These are phyloP conservation scores for Fagus crenata DNA, from an alignment of 306 rosid genomes.

Conservation along the genomic window DNA sequence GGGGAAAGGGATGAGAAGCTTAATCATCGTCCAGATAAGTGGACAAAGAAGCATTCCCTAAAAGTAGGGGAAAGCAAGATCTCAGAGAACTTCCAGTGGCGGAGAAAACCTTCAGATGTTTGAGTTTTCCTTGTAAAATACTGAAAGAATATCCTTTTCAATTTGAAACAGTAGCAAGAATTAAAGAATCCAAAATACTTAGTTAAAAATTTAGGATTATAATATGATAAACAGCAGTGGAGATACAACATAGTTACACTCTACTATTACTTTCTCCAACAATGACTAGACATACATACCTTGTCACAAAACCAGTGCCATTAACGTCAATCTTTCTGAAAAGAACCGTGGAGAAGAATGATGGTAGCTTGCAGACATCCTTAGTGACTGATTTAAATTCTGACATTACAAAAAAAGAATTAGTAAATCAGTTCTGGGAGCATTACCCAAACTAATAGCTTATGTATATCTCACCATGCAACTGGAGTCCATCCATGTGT, in stretches of 20 bases:
- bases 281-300: slow-evolving; percentile 48
- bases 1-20: not conserved
- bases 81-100: not conserved
- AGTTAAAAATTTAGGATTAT: not conserved
- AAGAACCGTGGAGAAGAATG: slow-evolving; percentile 73
- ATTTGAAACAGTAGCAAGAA: not conserved
- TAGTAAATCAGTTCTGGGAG: slow-evolving; percentile 33
- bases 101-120: not conserved
- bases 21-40: not conserved
- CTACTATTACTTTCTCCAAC: not conserved
- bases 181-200: not conserved
- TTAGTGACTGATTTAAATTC: slow-evolving; percentile 81
- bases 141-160: not conserved
- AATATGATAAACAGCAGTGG: not conserved
- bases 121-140: not conserved
- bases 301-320: slow-evolving; percentile 78
- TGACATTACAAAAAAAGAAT: slow-evolving; percentile 47
- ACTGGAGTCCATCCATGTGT: slow-evolving; percentile 73
- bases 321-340: slow-evolving; percentile 77
- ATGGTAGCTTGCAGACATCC: slow-evolving; percentile 98
- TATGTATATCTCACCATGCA: slow-evolving; percentile 70
- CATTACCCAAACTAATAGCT: slow-evolving; percentile 29
- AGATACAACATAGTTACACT: not conserved
- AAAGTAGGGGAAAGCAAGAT: not conserved
- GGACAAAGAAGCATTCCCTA: not conserved